Evolutionary conservation across 257 asterid genomes (phyloP), one percentile per base, ranked within the genome.

Genomic region (Nicotiana tomentosiformis): DNA sequence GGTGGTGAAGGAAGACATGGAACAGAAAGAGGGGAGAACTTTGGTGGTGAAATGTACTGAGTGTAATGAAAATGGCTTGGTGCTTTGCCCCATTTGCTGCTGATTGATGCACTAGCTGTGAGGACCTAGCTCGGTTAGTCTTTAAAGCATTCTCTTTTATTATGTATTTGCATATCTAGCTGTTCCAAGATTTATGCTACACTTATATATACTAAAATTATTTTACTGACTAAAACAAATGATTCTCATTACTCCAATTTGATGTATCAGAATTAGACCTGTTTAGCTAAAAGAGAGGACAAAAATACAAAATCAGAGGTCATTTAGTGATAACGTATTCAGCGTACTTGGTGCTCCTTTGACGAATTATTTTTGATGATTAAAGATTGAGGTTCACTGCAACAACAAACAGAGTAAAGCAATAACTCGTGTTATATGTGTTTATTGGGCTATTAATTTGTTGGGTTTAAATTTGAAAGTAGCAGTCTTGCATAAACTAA

Each of bases 11-110:
- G 85, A 78, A 66, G 82, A 67, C 0, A 33, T 20, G 79, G 66
- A 32, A 60, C 77, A 57, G 81, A 82, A 81, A 18, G 81, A 88
- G 68, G 87, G 84, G 49, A 87, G 81, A 87, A 83, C 81, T 77
- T 88, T 81, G 83, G 85, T 86, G 62, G 85, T 87, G 68, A 90
- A 89, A 55, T 94, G 98, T 82, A 67, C 93, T 29, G 84, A 90
- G 33, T 94, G 97, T 84, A 94, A 93, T 85, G 97, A 94, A 89
- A 94, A 94, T 84, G 98, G 98, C 1, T 90, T 94, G 90, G 90
- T 93, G 83, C 87, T 84, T 76, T 94, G 98, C 85, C 93, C 97
- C 62, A 82, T 91, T 32, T 94, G 98, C 81, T 85, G 84, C 86
- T 94, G 90, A 86, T 56, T 82, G 20, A 77, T 66, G 74, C 55